phyloP scores from a whole-genome alignment of 495 filamentous ascomycete species.

The Penicillium paradoxum region DNA sequence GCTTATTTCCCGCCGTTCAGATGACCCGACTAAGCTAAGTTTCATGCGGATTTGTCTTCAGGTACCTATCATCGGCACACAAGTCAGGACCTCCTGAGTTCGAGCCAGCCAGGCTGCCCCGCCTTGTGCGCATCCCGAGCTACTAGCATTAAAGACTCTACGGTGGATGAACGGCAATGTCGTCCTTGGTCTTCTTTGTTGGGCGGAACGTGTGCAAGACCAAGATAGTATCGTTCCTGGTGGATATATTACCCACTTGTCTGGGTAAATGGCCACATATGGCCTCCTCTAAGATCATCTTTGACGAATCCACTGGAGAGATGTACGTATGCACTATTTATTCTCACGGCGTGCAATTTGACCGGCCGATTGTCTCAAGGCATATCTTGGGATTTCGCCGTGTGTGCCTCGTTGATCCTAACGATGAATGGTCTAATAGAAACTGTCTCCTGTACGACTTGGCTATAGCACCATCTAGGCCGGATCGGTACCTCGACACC shows the following conservation, averaged over 20 bases:
- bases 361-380: background rate
- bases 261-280: constrained; percentile 6
- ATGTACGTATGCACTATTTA: background rate
- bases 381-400: constrained; percentile 4
- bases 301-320: background rate
- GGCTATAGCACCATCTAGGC: constrained; percentile 2
- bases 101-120: constrained; percentile 3
- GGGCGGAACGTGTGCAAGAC: background rate
- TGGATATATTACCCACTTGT: constrained; percentile 7
- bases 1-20: constrained; percentile 5
- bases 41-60: constrained; percentile 15
- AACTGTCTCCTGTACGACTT: constrained; percentile 4
- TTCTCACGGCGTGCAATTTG: background rate
- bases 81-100: background rate
- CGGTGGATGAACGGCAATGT: background rate
- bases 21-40: constrained; percentile 1
- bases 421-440: constrained; percentile 3
- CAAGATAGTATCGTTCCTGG: constrained; percentile 7
- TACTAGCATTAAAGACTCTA: background rate
- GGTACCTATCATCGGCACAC: constrained; percentile 10
- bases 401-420: background rate
- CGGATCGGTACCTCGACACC: background rate
- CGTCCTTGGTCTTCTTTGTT: constrained; percentile 8
- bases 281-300: background rate
- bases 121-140: background rate